Evolutionary conservation across 208 protist species (phyloP), one percentile per base, ranked within the genome.

Genomic region (Angomonas ambiguus): DNA sequence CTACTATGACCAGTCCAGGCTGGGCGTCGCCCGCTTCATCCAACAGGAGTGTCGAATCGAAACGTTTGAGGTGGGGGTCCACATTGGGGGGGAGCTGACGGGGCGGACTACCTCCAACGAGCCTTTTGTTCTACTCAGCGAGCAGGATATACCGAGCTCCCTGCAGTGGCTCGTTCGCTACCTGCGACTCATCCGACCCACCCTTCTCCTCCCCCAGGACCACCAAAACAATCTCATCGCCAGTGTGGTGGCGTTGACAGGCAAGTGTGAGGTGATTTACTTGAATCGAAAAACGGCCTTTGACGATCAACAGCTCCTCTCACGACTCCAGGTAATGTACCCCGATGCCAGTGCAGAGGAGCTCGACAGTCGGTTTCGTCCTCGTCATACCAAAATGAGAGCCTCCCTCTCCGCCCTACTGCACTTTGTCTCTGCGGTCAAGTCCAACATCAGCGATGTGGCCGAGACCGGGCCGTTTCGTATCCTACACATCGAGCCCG

Each of bases 371-470:
- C 90, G 90, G 8, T 84, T 95, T 61, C 72, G 71, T 51, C 35
- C 65, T 0, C 55, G 70, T 1, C 73, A 84, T 31, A 65, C 51
- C 10, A 79, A 83, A 2, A 90, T 95, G 87, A 61, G 91, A 67
- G 76, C 83, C n/a, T 76, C 85, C 5, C 77, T 95, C 69, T 72
- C 85, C 13, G 90, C 85, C 5, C 45, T 95, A 45, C 69, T 95
- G 20, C 73, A 79, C 27, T 85, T 84, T 45, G 62, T 60, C 34
- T 53, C 77, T 10, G 51, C 75, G 41, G 53, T 74, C 18, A 73
- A 78, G 67, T 64, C 77, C 10, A 82, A 85, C 51, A 71, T 95
- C 16, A 74, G 73, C n/a, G 82, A 93, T 57, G 78, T 95, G 38
- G 77, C 79, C 13, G 83, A 95, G 72, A 62, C 76, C 5, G 79